Evolutionary conservation across 306 rosid genomes (phyloP).

Genomic region (Rubus parviflorus): DNA sequence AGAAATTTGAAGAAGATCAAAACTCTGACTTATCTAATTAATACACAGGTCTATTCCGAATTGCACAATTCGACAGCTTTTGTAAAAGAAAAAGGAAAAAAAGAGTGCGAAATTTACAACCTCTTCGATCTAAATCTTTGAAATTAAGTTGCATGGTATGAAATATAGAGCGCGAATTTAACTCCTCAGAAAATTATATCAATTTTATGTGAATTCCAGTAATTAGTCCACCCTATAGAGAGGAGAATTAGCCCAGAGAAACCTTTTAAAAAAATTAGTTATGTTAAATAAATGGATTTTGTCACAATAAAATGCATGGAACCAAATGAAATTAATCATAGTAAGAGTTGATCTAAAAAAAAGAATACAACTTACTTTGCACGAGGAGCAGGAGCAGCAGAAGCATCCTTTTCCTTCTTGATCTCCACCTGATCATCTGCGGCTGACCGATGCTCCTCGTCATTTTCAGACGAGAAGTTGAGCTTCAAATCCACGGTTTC

Average conservation of each 20-base stretch:
- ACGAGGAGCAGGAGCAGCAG: slow-evolving; percentile 24
- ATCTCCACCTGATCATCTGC: slow-evolving; percentile 26
- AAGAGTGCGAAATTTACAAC: background rate
- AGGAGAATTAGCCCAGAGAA: too few species aligned
- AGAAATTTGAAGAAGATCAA: background rate
- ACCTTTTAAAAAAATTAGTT: too few species aligned
- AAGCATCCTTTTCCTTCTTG: slow-evolving; percentile 22
- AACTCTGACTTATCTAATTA: background rate
- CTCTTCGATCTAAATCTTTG: background rate
- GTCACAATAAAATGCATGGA: too few species aligned
- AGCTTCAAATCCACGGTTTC: slow-evolving; percentile 89
- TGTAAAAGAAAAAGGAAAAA: background rate
- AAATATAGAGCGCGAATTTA: too few species aligned
- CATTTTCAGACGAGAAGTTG: slow-evolving; percentile 52
- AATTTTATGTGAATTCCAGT: too few species aligned
- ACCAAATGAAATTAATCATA: too few species aligned
- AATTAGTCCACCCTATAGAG: too few species aligned
- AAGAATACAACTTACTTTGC: slow-evolving; percentile 44
- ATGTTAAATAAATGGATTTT: too few species aligned
- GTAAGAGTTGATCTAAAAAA: background rate
- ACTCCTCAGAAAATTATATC: too few species aligned
- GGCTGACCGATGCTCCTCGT: slow-evolving; percentile 10
- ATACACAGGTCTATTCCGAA: background rate
- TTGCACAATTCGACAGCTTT: background rate
- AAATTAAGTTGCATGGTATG: too few species aligned